These are phyloP conservation scores for Trichoderma afroharzianum DNA, from an alignment of 2,329 filamentous ascomycete genomes.

Conservation along the genomic window DNA sequence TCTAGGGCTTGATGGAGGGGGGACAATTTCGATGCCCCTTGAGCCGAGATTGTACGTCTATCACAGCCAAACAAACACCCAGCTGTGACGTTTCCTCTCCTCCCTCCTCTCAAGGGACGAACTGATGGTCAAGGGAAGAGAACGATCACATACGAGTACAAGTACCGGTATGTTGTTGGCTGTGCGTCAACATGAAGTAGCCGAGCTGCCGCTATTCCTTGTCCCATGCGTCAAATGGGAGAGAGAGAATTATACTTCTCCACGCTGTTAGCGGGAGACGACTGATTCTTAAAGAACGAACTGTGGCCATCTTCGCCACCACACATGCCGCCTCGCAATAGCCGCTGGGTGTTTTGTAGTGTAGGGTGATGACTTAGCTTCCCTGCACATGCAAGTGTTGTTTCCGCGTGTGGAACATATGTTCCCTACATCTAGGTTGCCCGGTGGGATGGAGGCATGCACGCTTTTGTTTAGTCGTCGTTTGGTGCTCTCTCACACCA, in stretches of 20 bases:
- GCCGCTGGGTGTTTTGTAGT: neutral
- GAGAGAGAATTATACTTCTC: neutral
- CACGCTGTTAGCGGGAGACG: neutral
- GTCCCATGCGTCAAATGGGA: neutral
- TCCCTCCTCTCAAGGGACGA: neutral
- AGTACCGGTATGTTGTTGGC: neutral
- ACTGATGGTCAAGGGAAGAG: neutral
- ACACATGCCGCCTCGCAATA: neutral
- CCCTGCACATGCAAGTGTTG: neutral
- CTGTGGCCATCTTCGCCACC: neutral
- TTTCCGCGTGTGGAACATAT: neutral
- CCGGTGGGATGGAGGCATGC: neutral
- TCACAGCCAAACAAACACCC: neutral
- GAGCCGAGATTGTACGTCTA: neutral
- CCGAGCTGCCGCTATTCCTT: conserved; percentile 8
- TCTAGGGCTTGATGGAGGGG: neutral
- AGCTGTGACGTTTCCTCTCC: neutral
- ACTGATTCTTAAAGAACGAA: neutral
- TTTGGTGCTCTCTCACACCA: conserved; percentile 7
- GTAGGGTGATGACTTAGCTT: conserved; percentile 5
- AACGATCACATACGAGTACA: neutral
- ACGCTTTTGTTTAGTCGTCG: neutral
- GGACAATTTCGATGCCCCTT: neutral
- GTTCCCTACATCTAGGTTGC: neutral
- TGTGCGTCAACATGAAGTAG: neutral